Evolutionary conservation across 2,329 filamentous ascomycete species (phyloP), one percentile per base, ranked within the genome.

Genomic region (Madurella fahalii): DNA sequence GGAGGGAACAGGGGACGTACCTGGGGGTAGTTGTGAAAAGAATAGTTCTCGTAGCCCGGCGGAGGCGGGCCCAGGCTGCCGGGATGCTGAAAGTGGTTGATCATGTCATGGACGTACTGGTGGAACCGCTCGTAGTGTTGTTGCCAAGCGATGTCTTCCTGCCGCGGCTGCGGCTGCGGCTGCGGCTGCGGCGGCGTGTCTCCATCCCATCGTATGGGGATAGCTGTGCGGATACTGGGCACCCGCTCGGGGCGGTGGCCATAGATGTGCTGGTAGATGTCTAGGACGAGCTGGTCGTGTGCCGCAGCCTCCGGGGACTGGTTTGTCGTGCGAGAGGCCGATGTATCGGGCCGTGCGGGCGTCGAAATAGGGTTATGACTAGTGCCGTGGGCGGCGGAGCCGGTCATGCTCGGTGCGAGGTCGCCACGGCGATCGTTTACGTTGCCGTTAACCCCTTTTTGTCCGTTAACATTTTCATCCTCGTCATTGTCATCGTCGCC

Each of bases 221-320:
- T 57, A 7, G 13, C 18, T 1, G 51, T 52, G 31, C 44, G 51
- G 2, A 40, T 18, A 4, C 52, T 48, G 32, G 31, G 47, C 32
- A 40, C 32, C 4, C 50, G 31, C 5, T 18, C 9, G 30, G 54
- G 51, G 2, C 20, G 34, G n/a, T 25, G 11, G 2, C 51, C 49
- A 40, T 55, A 59, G 9, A 55, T 32, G 15, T 37, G 31, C 11
- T 47, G 15, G 50, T 59, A 59, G 34, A 59, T 32, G 17, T 52
- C 43, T 1, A 32, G 9, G 13, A 59, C 37, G 4, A 49, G 17
- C 5, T 17, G 20, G 41, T 57, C 57, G 4, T 20, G 40, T 4
- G 47, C 9, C 9, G 32, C 12, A 37, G 34, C 4, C 13, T 11
- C 34, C 13, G 13, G 11, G 9, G 34, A 15, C 34, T 37, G 34